phyloP scores from a whole-genome alignment of 441 rosid species.

The Oxalis stricta region DNA sequence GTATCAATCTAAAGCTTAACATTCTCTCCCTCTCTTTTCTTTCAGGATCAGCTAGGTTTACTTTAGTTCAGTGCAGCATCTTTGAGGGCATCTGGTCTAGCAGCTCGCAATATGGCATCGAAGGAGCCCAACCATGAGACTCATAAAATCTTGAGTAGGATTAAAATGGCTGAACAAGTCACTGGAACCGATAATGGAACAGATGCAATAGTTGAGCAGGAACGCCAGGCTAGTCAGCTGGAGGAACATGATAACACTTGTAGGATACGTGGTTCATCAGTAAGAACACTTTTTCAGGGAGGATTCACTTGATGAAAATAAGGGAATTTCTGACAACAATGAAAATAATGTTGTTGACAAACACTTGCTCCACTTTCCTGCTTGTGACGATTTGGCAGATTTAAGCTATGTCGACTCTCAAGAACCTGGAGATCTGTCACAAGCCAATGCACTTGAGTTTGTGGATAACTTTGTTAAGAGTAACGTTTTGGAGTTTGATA shows the following conservation, averaged over 20 bases:
- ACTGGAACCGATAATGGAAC: conserved; percentile 10
- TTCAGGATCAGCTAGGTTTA: conserved; percentile 47
- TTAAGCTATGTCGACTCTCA: conserved; percentile 80
- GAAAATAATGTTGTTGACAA: conserved; percentile 16
- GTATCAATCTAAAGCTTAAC: background rate
- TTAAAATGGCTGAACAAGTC: conserved; percentile 25
- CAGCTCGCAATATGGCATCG: conserved; percentile 26
- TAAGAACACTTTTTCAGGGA: conserved; percentile 49
- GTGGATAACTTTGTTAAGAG: conserved; percentile 68
- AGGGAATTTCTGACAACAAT: conserved; percentile 8
- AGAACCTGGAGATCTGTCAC: conserved; percentile 85
- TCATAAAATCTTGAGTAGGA: conserved; percentile 12
- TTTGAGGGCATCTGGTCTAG: conserved; percentile 60
- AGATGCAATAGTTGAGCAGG: conserved; percentile 11
- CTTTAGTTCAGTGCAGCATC: conserved; percentile 65
- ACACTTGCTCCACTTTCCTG: conserved; percentile 16
- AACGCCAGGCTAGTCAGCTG: conserved; percentile 16
- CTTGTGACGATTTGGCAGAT: conserved; percentile 29
- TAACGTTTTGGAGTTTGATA: conserved; percentile 28
- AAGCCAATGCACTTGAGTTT: conserved; percentile 61
- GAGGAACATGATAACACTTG: conserved; percentile 12
- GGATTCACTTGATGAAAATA: conserved; percentile 15
- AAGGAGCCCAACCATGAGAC: conserved; percentile 13
- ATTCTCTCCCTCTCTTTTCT: conserved; percentile 7
- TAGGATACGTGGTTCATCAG: conserved; percentile 23